phyloP scores from a whole-genome alignment of 352 stramenopile genomes.

The Globisporangium carolinianum region DNA sequence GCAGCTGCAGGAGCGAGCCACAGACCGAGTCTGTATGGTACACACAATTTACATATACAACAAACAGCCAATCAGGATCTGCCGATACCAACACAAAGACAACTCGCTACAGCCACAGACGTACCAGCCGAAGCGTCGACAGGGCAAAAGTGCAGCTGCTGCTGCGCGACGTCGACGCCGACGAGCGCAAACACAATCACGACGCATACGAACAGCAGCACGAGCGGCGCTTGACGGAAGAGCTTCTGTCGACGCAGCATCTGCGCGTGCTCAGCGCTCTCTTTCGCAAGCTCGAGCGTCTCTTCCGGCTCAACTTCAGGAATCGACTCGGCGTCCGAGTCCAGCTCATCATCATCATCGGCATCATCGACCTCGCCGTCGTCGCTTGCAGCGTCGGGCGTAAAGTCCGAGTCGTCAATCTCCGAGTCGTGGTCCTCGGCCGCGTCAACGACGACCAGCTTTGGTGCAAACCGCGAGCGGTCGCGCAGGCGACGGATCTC shows the following conservation, averaged over 20 bases:
- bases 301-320: slow-evolving; percentile 44
- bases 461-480: slow-evolving; percentile 39
- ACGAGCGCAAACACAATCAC: slow-evolving; percentile 44
- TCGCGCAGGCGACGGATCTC: slow-evolving; percentile 58
- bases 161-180: slow-evolving; percentile 36
- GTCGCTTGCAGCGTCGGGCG: slow-evolving; percentile 21
- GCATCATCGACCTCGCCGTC: slow-evolving; percentile 5
- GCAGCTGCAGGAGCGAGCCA: slow-evolving; percentile 30
- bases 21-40: slow-evolving; percentile 9
- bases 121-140: slow-evolving; percentile 29
- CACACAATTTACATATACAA: not conserved
- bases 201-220: slow-evolving; percentile 27
- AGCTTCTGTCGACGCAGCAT: slow-evolving; percentile 2
- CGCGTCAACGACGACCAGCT: slow-evolving; percentile 19
- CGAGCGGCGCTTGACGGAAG: slow-evolving; percentile 17
- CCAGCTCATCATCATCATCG: slow-evolving; percentile 15
- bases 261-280: slow-evolving; percentile 31
- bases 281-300: slow-evolving; percentile 28
- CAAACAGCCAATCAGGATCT: not conserved
- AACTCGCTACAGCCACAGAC: slow-evolving; percentile 2
- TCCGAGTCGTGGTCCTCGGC: slow-evolving; percentile 47
- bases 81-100: too few relatives aligned
- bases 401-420: slow-evolving; percentile 51
- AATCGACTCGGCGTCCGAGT: slow-evolving; percentile 31
- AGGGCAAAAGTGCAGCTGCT: slow-evolving; percentile 41